These are phyloP conservation scores for Dittrichia graveolens DNA, from an alignment of 129 eudicot genomes.

Conservation along the genomic window DNA sequence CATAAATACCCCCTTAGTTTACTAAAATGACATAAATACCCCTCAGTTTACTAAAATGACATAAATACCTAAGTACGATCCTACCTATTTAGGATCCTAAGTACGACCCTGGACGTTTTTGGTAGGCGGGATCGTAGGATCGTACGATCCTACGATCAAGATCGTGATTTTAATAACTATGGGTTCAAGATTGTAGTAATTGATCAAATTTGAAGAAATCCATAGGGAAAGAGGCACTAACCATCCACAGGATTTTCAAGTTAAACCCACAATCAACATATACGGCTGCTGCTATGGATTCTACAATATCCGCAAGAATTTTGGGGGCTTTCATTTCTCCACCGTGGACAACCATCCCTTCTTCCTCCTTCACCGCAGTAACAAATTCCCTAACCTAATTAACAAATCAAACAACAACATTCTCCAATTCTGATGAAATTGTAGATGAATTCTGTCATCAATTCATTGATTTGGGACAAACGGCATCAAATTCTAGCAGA, in stretches of 20 bases:
- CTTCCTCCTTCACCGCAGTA: slow-evolving; percentile 53
- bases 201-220: background rate
- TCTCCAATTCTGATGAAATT: background rate
- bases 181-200: background rate
- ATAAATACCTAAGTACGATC: no score
- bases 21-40: no score
- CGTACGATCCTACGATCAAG: no score
- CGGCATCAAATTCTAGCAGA: background rate
- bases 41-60: no score
- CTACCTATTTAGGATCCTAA: no score
- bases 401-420: background rate
- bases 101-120: no score
- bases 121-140: no score
- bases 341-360: slow-evolving; percentile 54
- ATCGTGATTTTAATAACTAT: no score
- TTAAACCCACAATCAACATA: slow-evolving; percentile 57
- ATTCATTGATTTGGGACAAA: background rate
- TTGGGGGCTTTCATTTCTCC: slow-evolving; percentile 77
- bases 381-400: slow-evolving; percentile 62
- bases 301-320: slow-evolving; percentile 82
- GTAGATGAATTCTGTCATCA: background rate
- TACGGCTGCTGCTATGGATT: slow-evolving; percentile 71
- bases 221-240: slow-evolving; percentile 25
- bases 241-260: slow-evolving; percentile 56
- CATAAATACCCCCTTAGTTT: no score